A percentile compares a stretch with the other conserved stretches of the same genome.
Evolutionary conservation across 352 stramenopile genomes (phyloP).

Genomic region (Phytopythium litorale): DNA sequence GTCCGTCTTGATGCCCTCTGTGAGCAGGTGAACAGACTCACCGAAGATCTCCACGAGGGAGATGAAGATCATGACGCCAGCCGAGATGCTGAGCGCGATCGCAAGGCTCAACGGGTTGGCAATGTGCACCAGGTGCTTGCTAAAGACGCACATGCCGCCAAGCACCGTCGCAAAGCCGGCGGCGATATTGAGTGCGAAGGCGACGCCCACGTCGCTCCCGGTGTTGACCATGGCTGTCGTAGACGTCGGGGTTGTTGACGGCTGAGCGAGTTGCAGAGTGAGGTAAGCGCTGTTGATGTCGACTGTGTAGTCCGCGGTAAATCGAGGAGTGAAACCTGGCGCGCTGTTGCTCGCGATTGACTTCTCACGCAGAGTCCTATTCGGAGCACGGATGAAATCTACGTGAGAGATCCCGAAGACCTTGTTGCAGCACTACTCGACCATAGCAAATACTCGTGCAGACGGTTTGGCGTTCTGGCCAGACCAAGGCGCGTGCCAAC

Average conservation of each 20-base stretch:
- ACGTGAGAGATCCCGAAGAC: too few species aligned
- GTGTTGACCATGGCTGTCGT: neutral
- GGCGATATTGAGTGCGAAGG: slow-evolving; percentile 49
- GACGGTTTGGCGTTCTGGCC: too few species aligned
- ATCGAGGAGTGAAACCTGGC: neutral
- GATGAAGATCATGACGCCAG: slow-evolving; percentile 71
- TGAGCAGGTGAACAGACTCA: slow-evolving; percentile 18
- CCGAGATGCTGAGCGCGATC: slow-evolving; percentile 39
- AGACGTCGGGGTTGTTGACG: neutral
- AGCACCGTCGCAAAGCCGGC: slow-evolving; percentile 44
- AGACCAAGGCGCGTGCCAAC: too few species aligned
- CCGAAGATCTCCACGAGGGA: slow-evolving; percentile 63
- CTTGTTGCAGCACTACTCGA: too few species aligned
- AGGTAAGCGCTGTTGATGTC: neutral
- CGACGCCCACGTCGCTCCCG: slow-evolving; percentile 10
- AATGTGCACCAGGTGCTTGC: slow-evolving; percentile 34
- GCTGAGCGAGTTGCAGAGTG: neutral
- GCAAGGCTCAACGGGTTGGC: slow-evolving; percentile 41
- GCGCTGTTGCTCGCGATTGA: neutral
- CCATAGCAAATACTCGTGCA: too few species aligned
- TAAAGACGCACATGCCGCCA: slow-evolving; percentile 47
- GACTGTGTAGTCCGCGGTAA: neutral
- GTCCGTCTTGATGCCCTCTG: slow-evolving; percentile 24
- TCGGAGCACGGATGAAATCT: too few species aligned
- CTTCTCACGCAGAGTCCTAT: too few species aligned